A percentile compares a stretch with the other conserved stretches of the same genome.
Conservation (phyloP, 495 filamentous ascomycete species). For the Rhypophila decipiens region DNA sequence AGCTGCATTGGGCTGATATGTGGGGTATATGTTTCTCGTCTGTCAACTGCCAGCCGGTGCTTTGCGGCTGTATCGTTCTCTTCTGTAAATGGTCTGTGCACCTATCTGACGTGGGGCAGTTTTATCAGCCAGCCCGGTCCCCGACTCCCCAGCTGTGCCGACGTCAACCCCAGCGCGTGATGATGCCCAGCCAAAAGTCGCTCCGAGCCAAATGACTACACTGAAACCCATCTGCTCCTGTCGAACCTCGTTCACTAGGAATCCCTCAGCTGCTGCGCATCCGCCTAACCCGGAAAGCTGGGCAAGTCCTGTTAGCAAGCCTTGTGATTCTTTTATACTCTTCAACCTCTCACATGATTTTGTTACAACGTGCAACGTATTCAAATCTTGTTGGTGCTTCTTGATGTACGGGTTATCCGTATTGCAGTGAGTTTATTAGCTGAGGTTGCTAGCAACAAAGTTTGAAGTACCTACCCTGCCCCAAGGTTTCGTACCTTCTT, state of each 20-base stretch:
- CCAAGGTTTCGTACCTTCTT: too few species aligned
- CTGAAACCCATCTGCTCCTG: too few species aligned
- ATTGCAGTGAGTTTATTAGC: too few species aligned
- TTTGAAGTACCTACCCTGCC: too few species aligned
- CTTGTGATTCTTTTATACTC: neutral
- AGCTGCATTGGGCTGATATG: neutral
- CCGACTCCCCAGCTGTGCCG: constrained; percentile 4
- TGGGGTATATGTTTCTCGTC: neutral
- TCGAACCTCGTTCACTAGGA: too few species aligned
- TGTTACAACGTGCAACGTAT: too few species aligned
- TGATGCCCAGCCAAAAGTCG: constrained; percentile 2
- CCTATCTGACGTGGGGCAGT: neutral
- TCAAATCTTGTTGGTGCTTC: too few species aligned
- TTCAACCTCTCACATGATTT: neutral
- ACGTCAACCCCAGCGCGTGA: constrained; percentile 15
- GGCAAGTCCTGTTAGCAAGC: neutral
- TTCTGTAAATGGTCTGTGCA: too few species aligned
- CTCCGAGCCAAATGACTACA: neutral
- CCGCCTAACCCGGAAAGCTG: neutral
- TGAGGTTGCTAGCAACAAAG: too few species aligned
- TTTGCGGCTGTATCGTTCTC: constrained; percentile 1
- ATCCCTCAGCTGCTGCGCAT: too few species aligned
- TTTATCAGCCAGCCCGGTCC: neutral
- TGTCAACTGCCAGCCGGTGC: neutral
- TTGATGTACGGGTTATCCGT: too few species aligned